phyloP scores from a whole-genome alignment of 164 flowering plant species.

The Magnolia sinica region DNA sequence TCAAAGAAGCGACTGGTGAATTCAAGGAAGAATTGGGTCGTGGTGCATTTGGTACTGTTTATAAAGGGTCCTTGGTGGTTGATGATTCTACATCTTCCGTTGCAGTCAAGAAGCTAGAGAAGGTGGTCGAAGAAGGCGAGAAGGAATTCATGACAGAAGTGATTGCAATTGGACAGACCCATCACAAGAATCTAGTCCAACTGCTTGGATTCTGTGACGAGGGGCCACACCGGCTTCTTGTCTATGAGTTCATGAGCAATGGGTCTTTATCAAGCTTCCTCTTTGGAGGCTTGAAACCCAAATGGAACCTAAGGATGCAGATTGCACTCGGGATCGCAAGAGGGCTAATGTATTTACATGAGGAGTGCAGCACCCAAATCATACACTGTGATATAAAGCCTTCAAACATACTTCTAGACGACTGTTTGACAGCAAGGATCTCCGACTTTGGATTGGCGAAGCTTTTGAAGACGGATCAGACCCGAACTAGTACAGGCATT shows the following conservation, averaged over 20 bases:
- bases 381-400: slow-evolving; percentile 24
- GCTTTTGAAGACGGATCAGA: slow-evolving; percentile 21
- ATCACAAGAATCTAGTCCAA: slow-evolving; percentile 20
- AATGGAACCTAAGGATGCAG: slow-evolving; percentile 18
- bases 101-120: slow-evolving; percentile 17
- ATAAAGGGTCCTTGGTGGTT: slow-evolving; percentile 5
- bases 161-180: slow-evolving; percentile 11
- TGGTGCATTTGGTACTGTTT: slow-evolving; percentile 6
- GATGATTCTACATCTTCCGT: not conserved
- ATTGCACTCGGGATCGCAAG: not conserved
- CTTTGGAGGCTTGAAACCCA: slow-evolving; percentile 8
- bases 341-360: not conserved
- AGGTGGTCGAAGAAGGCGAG: slow-evolving; percentile 4
- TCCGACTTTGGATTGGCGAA: slow-evolving; percentile 29
- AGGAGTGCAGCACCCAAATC: not conserved
- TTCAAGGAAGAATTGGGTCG: slow-evolving; percentile 5
- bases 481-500: not conserved
- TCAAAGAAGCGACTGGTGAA: slow-evolving; percentile 6
- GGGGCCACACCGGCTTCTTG: slow-evolving; percentile 15
- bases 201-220: slow-evolving; percentile 9
- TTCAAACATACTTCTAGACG: slow-evolving; percentile 23
- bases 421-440: slow-evolving; percentile 7
- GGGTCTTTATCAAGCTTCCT: slow-evolving; percentile 14
- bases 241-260: slow-evolving; percentile 28
- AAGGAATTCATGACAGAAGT: slow-evolving; percentile 18